Evolutionary conservation across 129 eudicot species (phyloP).

Genomic region (Artemisia tridentata): DNA sequence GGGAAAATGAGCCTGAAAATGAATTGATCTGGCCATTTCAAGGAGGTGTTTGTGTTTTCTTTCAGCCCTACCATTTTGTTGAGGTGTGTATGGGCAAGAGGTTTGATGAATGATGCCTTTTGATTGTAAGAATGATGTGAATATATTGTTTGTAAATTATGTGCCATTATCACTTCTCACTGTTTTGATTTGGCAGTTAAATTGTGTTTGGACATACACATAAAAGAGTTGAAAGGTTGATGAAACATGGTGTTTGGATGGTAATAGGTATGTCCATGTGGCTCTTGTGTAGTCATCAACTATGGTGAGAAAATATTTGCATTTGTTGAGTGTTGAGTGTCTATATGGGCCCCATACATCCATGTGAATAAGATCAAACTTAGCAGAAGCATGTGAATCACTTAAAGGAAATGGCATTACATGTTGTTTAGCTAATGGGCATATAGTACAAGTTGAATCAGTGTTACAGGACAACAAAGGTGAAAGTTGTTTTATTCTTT

Average conservation of each 20-base stretch:
- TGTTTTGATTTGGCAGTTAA: not conserved
- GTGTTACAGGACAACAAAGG: not conserved
- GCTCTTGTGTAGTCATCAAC: not conserved
- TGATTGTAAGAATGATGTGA: not conserved
- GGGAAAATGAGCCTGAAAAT: not conserved
- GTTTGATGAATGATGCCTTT: not conserved
- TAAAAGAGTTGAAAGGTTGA: not conserved
- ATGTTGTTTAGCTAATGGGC: not conserved
- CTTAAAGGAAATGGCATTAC: not conserved
- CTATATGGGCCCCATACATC: conserved; percentile 7
- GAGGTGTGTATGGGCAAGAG: not conserved
- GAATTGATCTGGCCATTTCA: not conserved
- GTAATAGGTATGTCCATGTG: not conserved
- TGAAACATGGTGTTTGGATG: not conserved
- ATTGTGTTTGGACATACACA: not conserved
- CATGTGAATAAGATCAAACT: not conserved
- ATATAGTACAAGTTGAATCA: not conserved
- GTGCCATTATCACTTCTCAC: not conserved
- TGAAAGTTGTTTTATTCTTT: not conserved
- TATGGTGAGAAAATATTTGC: not conserved
- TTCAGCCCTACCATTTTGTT: not conserved
- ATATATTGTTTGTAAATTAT: not conserved
- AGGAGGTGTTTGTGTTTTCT: not conserved
- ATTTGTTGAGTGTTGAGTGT: not conserved
- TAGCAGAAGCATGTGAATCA: not conserved